Evolutionary conservation across 1,284 basidiomycete species (phyloP).

Genomic region (Tetrapyrgos nigripes): DNA sequence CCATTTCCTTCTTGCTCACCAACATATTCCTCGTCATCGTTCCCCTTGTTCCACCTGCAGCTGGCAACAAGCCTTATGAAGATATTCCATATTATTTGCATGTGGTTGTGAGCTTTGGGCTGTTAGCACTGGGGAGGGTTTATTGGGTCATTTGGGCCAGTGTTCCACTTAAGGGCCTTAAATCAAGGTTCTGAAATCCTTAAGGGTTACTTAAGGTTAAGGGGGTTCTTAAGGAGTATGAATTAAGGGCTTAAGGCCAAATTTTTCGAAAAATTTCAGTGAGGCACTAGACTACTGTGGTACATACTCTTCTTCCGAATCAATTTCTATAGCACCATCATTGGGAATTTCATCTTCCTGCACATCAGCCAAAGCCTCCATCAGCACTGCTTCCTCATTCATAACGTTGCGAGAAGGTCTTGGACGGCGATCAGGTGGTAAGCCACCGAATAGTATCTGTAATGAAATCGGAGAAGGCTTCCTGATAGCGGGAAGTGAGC

Average conservation of each 20-base stretch:
- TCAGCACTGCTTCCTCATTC: conserved; percentile 7
- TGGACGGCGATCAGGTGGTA: background rate
- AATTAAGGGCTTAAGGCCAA: too few relatives aligned
- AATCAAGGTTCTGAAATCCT: too few relatives aligned
- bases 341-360: conserved; percentile 9
- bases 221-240: too few relatives aligned
- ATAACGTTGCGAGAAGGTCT: background rate
- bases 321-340: conserved; percentile 16
- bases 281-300: too few relatives aligned
- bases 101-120: conserved; percentile 10
- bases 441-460: background rate
- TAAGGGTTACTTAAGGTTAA: too few relatives aligned
- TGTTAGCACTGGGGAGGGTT: conserved; percentile 5
- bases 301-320: too few relatives aligned
- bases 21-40: conserved; percentile 1
- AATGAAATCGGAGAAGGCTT: background rate
- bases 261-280: too few relatives aligned
- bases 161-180: too few relatives aligned
- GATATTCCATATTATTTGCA: conserved; percentile 14
- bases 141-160: conserved; percentile 17
- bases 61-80: conserved; percentile 12
- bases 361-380: conserved; percentile 11
- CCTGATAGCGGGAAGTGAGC: background rate
- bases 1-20: too few relatives aligned
- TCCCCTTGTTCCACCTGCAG: conserved; percentile 11